Conservation (phyloP, 2,329 filamentous ascomycete species). For the Lachnum nothofagi region DNA sequence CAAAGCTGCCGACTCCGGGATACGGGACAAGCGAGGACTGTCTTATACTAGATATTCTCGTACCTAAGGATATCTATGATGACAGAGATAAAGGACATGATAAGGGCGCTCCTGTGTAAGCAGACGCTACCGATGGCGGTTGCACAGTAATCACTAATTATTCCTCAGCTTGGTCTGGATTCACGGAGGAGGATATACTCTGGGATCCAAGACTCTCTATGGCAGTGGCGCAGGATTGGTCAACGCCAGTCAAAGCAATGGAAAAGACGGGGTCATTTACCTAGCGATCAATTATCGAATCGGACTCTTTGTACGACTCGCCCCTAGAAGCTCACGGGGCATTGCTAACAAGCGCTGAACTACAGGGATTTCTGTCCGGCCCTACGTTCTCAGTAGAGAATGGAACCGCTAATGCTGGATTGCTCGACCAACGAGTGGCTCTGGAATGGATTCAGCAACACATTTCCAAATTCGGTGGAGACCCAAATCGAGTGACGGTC, state of each 20-base stretch:
- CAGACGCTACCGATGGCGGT: too few relatives aligned
- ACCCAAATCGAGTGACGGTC: constrained; percentile 44
- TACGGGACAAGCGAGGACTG: constrained; percentile 39
- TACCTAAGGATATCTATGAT: constrained; percentile 36
- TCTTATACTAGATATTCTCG: constrained; percentile 43
- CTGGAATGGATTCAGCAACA: constrained; percentile 52
- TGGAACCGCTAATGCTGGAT: constrained; percentile 44
- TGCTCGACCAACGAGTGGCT: constrained; percentile 50
- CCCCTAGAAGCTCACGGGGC: too few relatives aligned
- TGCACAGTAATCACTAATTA: too few relatives aligned
- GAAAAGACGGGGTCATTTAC: constrained; percentile 33
- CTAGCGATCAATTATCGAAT: constrained; percentile 34
- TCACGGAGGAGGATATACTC: constrained; percentile 44
- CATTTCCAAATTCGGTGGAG: constrained; percentile 50
- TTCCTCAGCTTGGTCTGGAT: constrained; percentile 47
- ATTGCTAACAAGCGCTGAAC: too few relatives aligned
- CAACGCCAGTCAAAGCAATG: constrained; percentile 22
- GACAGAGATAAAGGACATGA: not conserved
- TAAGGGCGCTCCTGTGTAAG: constrained; percentile 15
- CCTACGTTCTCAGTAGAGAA: constrained; percentile 34
- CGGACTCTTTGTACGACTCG: constrained; percentile 30
- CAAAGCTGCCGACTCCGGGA: constrained; percentile 1
- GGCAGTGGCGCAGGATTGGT: constrained; percentile 37
- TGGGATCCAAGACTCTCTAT: constrained; percentile 36
- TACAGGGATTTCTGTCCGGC: constrained; percentile 35